Conservation (phyloP, 2,329 filamentous ascomycete genomes). For the Periconia sp. region DNA sequence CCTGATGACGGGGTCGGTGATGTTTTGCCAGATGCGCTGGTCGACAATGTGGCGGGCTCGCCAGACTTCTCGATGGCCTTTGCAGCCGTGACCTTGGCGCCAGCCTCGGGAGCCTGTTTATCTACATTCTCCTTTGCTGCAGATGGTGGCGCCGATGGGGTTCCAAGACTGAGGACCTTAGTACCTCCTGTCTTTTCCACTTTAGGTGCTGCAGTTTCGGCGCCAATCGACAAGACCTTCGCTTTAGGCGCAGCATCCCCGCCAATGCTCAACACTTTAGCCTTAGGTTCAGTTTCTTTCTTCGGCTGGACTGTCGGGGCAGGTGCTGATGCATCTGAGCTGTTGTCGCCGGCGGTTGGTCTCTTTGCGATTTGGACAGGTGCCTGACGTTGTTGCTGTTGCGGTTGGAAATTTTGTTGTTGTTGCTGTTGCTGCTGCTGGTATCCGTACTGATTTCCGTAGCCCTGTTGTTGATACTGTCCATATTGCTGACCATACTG, state of each 20-base stretch:
- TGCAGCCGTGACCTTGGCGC: conserved; percentile 81
- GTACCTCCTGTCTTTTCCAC: conserved; percentile 57
- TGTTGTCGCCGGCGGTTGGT: conserved; percentile 56
- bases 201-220: conserved; percentile 61
- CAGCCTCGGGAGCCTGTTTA: conserved; percentile 64
- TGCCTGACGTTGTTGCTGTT: conserved; percentile 54
- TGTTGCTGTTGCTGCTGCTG: conserved; percentile 48
- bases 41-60: conserved; percentile 62
- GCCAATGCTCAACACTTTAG: conserved; percentile 70
- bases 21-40: conserved; percentile 67
- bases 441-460: conserved; percentile 38
- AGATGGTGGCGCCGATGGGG: conserved; percentile 56
- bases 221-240: conserved; percentile 67
- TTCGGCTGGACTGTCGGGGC: conserved; percentile 50
- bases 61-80: conserved; percentile 95
- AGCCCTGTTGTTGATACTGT: conserved; percentile 30
- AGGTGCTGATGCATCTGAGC: conserved; percentile 53
- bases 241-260: conserved; percentile 62
- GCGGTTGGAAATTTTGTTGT: conserved; percentile 51
- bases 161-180: conserved; percentile 81
- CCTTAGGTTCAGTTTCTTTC: conserved; percentile 55
- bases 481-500: conserved; percentile 56
- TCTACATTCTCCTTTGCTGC: conserved; percentile 55
- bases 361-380: conserved; percentile 69
- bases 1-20: conserved; percentile 85